Conservation (phyloP, 805 yeast species). For the Schwanniomyces polymorphus region DNA sequence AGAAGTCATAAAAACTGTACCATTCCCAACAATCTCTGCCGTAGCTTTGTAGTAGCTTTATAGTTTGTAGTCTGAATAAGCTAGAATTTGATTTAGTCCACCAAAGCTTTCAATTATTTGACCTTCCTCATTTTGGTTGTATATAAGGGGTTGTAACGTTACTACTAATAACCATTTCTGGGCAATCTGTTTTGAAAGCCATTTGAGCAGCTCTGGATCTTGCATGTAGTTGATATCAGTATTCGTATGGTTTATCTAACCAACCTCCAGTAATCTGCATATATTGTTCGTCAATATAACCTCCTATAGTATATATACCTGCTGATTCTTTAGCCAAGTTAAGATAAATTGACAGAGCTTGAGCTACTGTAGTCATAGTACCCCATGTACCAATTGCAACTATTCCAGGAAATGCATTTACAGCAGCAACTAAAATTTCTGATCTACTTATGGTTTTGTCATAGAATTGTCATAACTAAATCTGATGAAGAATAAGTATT, state of each 20-base stretch:
- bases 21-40: slow-evolving; percentile 29
- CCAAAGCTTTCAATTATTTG: slow-evolving; percentile 35
- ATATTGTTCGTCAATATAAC: slow-evolving; percentile 41
- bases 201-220: slow-evolving; percentile 48
- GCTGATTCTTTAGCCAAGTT: slow-evolving; percentile 37
- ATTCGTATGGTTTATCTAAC: slow-evolving; percentile 30
- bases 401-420: slow-evolving; percentile 33
- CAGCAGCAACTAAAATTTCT: slow-evolving; percentile 40
- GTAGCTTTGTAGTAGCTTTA: too few relatives aligned
- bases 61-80: slow-evolving; percentile 29
- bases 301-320: slow-evolving; percentile 44
- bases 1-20: slow-evolving; percentile 31
- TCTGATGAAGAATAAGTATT: slow-evolving; percentile 33
- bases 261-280: slow-evolving; percentile 28
- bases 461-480: slow-evolving; percentile 21
- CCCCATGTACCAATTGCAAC: slow-evolving; percentile 39
- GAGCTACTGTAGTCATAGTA: slow-evolving; percentile 45
- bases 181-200: slow-evolving; percentile 42
- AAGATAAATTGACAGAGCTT: slow-evolving; percentile 41
- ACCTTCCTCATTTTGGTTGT: slow-evolving; percentile 40
- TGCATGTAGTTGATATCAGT: slow-evolving; percentile 44
- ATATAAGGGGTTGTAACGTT: slow-evolving; percentile 39
- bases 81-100: slow-evolving; percentile 24
- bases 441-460: slow-evolving; percentile 34
- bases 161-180: slow-evolving; percentile 37